phyloP scores from a whole-genome alignment of 2,329 filamentous ascomycete species.

The Proliferodiscus dingleyae region DNA sequence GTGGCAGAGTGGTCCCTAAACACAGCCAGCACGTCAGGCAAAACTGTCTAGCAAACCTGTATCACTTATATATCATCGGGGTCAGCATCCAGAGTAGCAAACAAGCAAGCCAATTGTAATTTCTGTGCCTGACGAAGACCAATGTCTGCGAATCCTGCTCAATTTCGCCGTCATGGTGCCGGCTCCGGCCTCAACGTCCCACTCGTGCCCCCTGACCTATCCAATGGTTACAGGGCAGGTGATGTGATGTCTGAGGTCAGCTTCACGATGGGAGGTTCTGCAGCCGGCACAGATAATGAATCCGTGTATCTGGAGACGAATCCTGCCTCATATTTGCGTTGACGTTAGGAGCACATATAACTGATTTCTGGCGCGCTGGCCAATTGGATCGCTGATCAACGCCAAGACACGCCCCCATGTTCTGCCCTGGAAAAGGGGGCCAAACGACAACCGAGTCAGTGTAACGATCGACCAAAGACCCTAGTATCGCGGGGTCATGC shows the following conservation, averaged over 20 bases:
- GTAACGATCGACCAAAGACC: conserved; percentile 4
- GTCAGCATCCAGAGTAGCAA: not conserved
- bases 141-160: not conserved
- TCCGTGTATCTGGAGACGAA: conserved; percentile 3
- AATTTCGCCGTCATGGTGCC: not conserved
- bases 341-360: not conserved
- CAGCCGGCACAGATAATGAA: not conserved
- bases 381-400: conserved; percentile 3
- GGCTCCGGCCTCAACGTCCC: not conserved
- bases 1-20: too few relatives aligned
- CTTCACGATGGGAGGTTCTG: not conserved
- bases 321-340: not conserved
- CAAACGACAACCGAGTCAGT: not conserved
- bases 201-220: not conserved
- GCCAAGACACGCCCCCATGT: conserved; percentile 5
- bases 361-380: not conserved
- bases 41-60: too few relatives aligned
- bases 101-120: not conserved
- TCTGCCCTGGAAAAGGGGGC: not conserved
- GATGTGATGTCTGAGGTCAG: conserved; percentile 1
- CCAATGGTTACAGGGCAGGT: not conserved
- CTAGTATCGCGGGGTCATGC: not conserved
- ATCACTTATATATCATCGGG: too few relatives aligned
- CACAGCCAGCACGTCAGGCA: too few relatives aligned
- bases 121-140: not conserved